Base-by-base conservation (phyloP, 2,329 filamentous ascomycete genomes). In the Pleurostoma richardsiae region DNA sequence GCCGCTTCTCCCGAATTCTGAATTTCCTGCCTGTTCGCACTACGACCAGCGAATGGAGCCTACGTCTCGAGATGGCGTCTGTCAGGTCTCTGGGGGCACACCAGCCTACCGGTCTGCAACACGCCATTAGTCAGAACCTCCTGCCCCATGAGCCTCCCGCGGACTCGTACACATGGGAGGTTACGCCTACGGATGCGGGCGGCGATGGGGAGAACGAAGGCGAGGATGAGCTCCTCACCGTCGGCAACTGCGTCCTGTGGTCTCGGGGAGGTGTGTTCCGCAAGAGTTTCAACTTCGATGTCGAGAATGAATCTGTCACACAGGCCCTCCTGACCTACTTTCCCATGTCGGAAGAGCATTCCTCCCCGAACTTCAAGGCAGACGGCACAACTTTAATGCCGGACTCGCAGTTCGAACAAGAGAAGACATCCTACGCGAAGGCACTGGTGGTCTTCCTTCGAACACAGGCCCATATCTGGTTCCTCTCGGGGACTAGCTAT, bases 381-480 rank as follows among this genome's bases (percentile, higher is more conserved):
- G 51, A 57, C 6, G 48, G 50, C 11, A 46, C 42, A 8, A 41
- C 42, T 31, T 19, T 19, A 19, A 47, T 40, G 33, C 40, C 26
- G 30, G 43, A 39, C 36, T 45, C 41, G 28, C 47, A 39, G 10
- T 5, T 51, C 6, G 45, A 39, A 4, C 53, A 8, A 48, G 53
- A 7, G 52, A 53, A 10, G 54, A 54, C 8, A 8, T 48, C 54
- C 1, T 64, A 80, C 28, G 77, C 79, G 39, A 78, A 85, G 59
- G 90, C 92, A 4, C 70, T 99, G 51, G 89, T 97, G 6, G 87
- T 99, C 43, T 87, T 97, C 55, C 80, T 99, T 54, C 91, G 88
- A 67, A 91, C 89, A 1, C 92, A 97, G 61, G 90, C 89, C 27
- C 92, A 97, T 62, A 82, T 99, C 54, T 95, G 91, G 72, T 96